Evolutionary conservation across 2,329 filamentous ascomycete genomes (phyloP).

Genomic region (Huntiella moniliformis): DNA sequence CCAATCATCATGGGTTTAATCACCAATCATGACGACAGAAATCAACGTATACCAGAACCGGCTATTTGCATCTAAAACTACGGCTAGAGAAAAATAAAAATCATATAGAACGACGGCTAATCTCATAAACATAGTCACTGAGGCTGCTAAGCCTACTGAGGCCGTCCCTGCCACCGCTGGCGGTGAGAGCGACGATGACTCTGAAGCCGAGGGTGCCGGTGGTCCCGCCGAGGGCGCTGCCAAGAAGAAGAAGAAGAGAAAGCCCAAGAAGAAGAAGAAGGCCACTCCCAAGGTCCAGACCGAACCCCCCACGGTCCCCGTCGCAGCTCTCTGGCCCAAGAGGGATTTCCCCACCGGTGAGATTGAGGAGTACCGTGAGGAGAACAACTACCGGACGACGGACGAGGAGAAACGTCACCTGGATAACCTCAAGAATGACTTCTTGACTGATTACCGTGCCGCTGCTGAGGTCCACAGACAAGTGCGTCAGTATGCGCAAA

Average conservation of each 20-base stretch:
- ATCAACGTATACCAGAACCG: too few relatives aligned
- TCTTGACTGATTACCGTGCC: slow-evolving; percentile 55
- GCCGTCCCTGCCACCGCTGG: slow-evolving; percentile 20
- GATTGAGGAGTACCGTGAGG: slow-evolving; percentile 57
- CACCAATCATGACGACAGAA: too few relatives aligned
- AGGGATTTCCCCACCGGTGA: slow-evolving; percentile 58
- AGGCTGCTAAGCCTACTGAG: slow-evolving; percentile 19
- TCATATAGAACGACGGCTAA: background rate
- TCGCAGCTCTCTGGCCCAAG: slow-evolving; percentile 57
- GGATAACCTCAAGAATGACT: slow-evolving; percentile 58
- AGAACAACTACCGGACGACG: slow-evolving; percentile 63
- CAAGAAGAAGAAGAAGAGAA: slow-evolving; percentile 66
- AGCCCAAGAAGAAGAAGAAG: slow-evolving; percentile 57
- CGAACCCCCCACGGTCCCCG: slow-evolving; percentile 53
- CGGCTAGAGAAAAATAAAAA: too few relatives aligned
- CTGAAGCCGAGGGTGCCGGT: slow-evolving; percentile 4
- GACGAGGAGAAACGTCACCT: slow-evolving; percentile 70
- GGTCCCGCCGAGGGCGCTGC: slow-evolving; percentile 4
- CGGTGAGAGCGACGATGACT: slow-evolving; percentile 31
- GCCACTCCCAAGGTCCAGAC: slow-evolving; percentile 50
- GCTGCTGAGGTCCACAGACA: slow-evolving; percentile 61
- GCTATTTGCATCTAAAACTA: too few relatives aligned
- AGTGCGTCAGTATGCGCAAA: slow-evolving; percentile 58
- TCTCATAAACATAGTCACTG: slow-evolving; percentile 16
- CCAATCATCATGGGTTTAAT: too few relatives aligned